Evolutionary conservation across 371 early-diverging fungal genomes (phyloP).

Genomic region (Mortierella sp.): DNA sequence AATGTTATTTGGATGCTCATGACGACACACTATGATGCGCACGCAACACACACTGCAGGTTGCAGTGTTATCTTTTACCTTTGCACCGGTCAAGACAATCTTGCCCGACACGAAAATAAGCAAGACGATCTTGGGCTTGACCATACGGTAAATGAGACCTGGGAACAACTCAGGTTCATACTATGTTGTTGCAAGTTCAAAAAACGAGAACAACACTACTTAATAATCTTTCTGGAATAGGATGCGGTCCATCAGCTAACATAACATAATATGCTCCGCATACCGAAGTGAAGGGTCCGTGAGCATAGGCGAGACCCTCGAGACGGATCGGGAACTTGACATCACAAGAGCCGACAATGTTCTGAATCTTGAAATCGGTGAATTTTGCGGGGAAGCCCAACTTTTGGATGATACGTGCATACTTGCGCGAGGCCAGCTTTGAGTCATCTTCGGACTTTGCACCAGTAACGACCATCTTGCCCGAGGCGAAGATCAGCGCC

Average conservation of each 20-base stretch:
- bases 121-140: constrained; percentile 99
- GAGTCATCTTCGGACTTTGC: constrained; percentile 98
- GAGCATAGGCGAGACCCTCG: constrained; percentile 98
- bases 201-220: not conserved
- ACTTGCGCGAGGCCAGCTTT: constrained; percentile 98
- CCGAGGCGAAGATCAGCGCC: constrained; percentile 99
- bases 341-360: constrained; percentile 99
- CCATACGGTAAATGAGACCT: constrained; percentile 99
- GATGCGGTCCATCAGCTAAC: not conserved
- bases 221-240: too few relatives aligned
- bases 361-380: constrained; percentile 99
- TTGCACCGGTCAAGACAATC: constrained; percentile 99
- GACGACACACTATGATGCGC: too few relatives aligned
- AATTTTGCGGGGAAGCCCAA: constrained; percentile 99
- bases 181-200: constrained; percentile 55
- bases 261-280: constrained; percentile 50
- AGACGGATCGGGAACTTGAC: constrained; percentile 99
- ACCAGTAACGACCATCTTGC: constrained; percentile 99
- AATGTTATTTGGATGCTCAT: too few relatives aligned
- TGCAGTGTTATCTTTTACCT: too few relatives aligned
- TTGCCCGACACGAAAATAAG: constrained; percentile 99
- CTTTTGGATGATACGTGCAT: constrained; percentile 99
- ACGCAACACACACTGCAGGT: too few relatives aligned
- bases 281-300: constrained; percentile 97
- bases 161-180: constrained; percentile 99